Base-by-base conservation (phyloP, 805 yeast species). In the Diddensiella caesifluorescens region DNA sequence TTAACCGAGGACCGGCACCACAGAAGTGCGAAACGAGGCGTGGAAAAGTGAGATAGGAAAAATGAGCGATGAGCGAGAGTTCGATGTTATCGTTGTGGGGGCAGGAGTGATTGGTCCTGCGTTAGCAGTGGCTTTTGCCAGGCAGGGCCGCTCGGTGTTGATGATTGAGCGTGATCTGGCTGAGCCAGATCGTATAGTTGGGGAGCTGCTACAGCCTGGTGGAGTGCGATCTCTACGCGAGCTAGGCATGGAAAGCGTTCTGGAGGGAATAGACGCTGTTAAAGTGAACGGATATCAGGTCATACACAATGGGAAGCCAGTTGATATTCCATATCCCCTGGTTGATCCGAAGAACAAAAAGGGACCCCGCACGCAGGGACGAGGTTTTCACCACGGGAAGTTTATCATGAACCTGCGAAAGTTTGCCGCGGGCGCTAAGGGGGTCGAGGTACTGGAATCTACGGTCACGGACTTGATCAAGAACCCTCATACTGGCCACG, bases 91-190 rank as follows among this genome's bases (percentile, higher is more conserved):
- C 31, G 83, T 92, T 20, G 79, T 92, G 29, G 98, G 98, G n/a
- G 97, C 97, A n/a, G 98, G 98, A 42, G 95, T 90, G 16, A 81
- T 87, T 19, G 98, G 99, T 1, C 96, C 98, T 2, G 80, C 90
- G 42, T 71, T 90, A 15, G 97, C 97, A 33, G 83, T 88, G 1
- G 88, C 84, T 3, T 66, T 92, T 42, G 97, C 95, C 1, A 74
- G 90, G 53, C 94, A 85, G 56, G 97, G 97, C 23, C 73, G 95
- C 51, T 72, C 73, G 39, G 97, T 92, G 5, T 62, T 83, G 39
- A 71, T 83, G 16, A 60, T 79, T 15, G 99, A 92, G 60, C 74
- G 96, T 48, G 96, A 87, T 58, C 85, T 96, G 86, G 62, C 76
- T 16, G 83, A 78, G 61, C 98, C 98, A 1, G 96, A 92, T 62